Base-by-base conservation (phyloP, 192 early-diverging fungal species). In the Chytriomyces hyalinus region DNA sequence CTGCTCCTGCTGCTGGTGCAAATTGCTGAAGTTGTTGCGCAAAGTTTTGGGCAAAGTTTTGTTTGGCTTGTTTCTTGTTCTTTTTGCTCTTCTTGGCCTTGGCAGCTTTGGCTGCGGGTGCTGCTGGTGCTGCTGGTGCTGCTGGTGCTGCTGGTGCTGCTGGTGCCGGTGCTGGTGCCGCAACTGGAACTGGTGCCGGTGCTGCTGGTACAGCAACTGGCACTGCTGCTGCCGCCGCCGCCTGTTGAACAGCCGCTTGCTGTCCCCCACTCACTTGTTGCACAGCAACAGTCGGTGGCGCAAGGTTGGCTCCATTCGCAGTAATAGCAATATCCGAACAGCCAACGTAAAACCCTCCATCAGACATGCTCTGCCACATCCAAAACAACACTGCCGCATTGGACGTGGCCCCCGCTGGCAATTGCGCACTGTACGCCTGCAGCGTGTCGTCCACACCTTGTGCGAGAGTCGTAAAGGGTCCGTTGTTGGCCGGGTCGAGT, bases 331-430 rank as follows among this genome's bases (percentile, higher is more conserved):
- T 75, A 65, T 85, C 84, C 44, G 84, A 59, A 67, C 84, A 85
- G 50, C 76, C 84, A 73, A 85, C 57, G 70, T 85, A 85, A 66
- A 85, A 85, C 1, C 84, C 84, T 17, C 83, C 83, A 61, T 85
- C 84, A 61, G 73, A 76, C 53, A 84, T 43, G 13, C 73, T 68
- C 44, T 78, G 82, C 84, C 84, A 85, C 77, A 84, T 24, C 84
- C 84, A 85, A 50, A 75, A 80, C 51, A 85, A n/a, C 8, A 85
- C 84, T 45, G 84, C 84, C 24, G 50, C 74, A 47, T 77, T 64
- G 8, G 81, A 64, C 1, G 76, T 67, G 45, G 76, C 74, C 6
- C 78, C 84, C 49, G 76, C 78, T 13, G 84, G 84, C 7, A 85
- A 74, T 26, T 22, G 67, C 6, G 84, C 77, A 28, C 48, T 76